Evolutionary conservation across 257 asterid species (phyloP), one percentile per base, ranked within the genome.

Genomic region (Eustoma russellianum): DNA sequence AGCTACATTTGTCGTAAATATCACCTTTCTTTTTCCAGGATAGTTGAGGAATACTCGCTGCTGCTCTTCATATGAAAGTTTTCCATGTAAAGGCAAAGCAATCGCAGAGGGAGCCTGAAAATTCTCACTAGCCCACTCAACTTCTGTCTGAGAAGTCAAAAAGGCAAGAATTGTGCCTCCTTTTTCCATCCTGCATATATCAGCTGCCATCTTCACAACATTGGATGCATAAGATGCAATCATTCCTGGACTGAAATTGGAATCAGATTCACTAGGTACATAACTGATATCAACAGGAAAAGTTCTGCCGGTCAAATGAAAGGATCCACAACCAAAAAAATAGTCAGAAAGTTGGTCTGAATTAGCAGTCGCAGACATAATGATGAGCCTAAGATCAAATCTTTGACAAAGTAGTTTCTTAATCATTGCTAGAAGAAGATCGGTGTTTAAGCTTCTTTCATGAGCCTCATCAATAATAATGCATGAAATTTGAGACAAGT

Each of bases 331-430:
- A 47, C 81, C 90, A 55, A 73, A 78, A 59, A 84, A 91, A 74
- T 87, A 91, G 52, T 74, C 60, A 0, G 95, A 68, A 45, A 87
- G 85, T 73, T 82, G 97, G 55, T 67, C 60, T 15, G 98, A 92
- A 72, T 91, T 82, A 54, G 81, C 96, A 51, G 98, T 91, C 35
- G 98, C 98, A 67, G 98, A 91, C 97, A 87, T 91, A 56, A 91
- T 79, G 56, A 91, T 53, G 62, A 91, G 93, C 84, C 93, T 82
- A 65, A 91, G 77, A 68, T 62, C 66, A 19, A 70, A 72, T 74
- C 93, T 87, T 75, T 56, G 78, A 64, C 79, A 52, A 14, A 91
- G 84, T 64, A 87, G 67, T 24, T 74, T 76, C 83, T 85, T 87
- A 50, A 87, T 61, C 77, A 84, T 56, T 18, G 94, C 95, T 50